Evolutionary conservation across 148 eudicot genomes (phyloP).

Genomic region (Camellia sinensis): DNA sequence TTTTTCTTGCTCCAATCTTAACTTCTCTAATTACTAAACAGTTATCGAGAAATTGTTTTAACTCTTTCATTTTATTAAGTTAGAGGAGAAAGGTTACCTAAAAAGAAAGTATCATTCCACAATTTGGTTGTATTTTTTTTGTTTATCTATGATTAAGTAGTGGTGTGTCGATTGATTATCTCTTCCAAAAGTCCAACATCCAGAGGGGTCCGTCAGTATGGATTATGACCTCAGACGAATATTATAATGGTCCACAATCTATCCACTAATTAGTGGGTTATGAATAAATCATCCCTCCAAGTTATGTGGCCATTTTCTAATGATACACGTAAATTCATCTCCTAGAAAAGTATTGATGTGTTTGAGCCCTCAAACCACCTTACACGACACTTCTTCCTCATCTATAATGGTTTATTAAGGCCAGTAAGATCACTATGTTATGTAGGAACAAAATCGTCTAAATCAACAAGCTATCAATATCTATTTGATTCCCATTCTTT

Average conservation of each 20-base stretch:
- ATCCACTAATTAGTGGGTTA: slow-evolving; percentile 15
- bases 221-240: not conserved
- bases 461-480: not conserved
- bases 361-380: not conserved
- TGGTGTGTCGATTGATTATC: too few species aligned
- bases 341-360: not conserved
- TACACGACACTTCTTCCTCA: too few species aligned
- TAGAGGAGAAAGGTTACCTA: too few species aligned
- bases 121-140: too few species aligned
- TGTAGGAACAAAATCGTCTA: not conserved
- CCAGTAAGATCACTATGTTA: not conserved
- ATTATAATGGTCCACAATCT: not conserved
- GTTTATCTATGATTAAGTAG: too few species aligned
- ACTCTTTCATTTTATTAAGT: too few species aligned
- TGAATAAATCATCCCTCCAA: not conserved
- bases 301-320: not conserved
- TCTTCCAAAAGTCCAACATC: too few species aligned
- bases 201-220: too few species aligned
- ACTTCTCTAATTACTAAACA: too few species aligned
- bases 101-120: too few species aligned
- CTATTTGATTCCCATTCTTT: not conserved
- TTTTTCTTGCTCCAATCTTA: not conserved
- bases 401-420: too few species aligned
- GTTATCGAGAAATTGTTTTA: too few species aligned
- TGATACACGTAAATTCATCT: not conserved